phyloP scores from a whole-genome alignment of 1,139 yeast genomes.

The Arxiozyma heterogenica region DNA sequence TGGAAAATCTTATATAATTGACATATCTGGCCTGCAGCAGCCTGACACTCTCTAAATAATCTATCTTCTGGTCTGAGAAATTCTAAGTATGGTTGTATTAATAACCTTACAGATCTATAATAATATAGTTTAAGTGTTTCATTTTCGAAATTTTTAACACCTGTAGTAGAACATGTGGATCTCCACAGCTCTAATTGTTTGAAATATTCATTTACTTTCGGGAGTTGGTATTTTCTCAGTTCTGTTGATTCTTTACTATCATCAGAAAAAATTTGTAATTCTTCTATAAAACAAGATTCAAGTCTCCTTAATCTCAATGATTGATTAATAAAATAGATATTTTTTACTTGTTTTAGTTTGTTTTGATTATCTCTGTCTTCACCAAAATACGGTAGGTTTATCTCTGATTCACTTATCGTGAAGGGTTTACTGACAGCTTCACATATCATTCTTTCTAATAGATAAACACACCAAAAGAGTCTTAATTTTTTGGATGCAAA shows the following conservation, averaged over 20 bases:
- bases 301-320: constrained; percentile 43
- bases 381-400: constrained; percentile 40
- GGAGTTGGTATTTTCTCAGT: constrained; percentile 31
- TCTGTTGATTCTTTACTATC: constrained; percentile 6
- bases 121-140: constrained; percentile 46
- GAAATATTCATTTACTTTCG: constrained; percentile 37
- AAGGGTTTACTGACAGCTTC: constrained; percentile 50
- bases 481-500: constrained; percentile 36
- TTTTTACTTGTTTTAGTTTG: constrained; percentile 14
- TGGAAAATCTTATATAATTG: constrained; percentile 51
- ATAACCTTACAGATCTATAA: constrained; percentile 44
- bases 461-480: constrained; percentile 50
- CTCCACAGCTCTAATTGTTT: constrained; percentile 45
- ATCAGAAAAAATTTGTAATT: constrained; percentile 35
- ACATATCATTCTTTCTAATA: constrained; percentile 46
- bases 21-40: constrained; percentile 56
- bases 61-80: constrained; percentile 47
- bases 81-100: constrained; percentile 51
- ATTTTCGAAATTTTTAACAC: constrained; percentile 37
- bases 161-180: constrained; percentile 33
- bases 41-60: constrained; percentile 49
- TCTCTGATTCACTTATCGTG: constrained; percentile 37
- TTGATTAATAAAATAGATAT: constrained; percentile 43
- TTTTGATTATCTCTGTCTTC: constrained; percentile 22
- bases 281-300: constrained; percentile 48